Evolutionary conservation across 139 green algal genomes (phyloP).

Genomic region (Auxenochlorella pyrenoidosa): DNA sequence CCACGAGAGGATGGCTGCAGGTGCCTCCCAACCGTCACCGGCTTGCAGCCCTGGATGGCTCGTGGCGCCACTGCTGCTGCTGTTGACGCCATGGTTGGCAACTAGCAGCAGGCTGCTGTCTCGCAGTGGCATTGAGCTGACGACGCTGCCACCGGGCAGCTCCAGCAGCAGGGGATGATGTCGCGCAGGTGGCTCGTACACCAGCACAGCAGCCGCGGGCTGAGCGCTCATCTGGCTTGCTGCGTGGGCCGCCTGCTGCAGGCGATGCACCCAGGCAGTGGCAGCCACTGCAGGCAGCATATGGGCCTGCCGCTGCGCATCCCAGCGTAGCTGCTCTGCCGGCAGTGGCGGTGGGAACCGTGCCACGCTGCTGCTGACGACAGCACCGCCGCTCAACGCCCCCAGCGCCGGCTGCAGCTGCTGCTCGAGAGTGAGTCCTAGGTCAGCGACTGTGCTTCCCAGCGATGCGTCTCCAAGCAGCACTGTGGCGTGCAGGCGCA

Average conservation of each 20-base stretch:
- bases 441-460: neutral
- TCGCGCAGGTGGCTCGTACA: neutral
- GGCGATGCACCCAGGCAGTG: neutral
- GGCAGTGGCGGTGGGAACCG: neutral
- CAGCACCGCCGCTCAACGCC: neutral
- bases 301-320: neutral
- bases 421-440: neutral
- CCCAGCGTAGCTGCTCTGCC: neutral
- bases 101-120: constrained; percentile 3
- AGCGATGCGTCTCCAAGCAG: neutral
- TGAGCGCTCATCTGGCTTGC: no score
- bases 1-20: neutral
- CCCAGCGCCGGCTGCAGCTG: neutral
- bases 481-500: neutral
- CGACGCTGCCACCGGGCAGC: neutral
- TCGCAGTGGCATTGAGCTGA: neutral
- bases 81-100: neutral
- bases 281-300: neutral
- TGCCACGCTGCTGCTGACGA: neutral
- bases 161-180: constrained; percentile 14
- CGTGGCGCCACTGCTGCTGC: neutral
- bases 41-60: neutral
- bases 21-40: neutral
- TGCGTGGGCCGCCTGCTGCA: constrained; percentile 8
- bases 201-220: constrained; percentile 1